phyloP scores from a whole-genome alignment of 495 filamentous ascomycete genomes.

The Coniosporium apollinis region DNA sequence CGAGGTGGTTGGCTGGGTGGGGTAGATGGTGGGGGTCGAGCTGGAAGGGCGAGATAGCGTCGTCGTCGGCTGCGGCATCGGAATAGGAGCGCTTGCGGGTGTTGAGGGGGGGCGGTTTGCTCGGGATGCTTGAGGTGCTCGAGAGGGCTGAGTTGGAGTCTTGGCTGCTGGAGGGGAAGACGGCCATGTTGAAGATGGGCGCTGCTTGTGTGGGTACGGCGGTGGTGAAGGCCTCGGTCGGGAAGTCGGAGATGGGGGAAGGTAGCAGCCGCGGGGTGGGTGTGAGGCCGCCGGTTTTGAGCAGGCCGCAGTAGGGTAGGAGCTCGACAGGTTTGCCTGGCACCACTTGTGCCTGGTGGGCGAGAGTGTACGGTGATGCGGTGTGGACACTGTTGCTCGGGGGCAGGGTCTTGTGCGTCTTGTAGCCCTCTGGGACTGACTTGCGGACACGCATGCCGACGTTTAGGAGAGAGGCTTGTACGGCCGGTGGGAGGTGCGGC shows the following conservation, averaged over 20 bases:
- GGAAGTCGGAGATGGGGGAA: conserved; percentile 1
- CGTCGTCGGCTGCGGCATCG: neutral
- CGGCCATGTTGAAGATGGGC: neutral
- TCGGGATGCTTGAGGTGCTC: neutral
- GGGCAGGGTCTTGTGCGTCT: conserved; percentile 37
- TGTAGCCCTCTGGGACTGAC: conserved; percentile 80
- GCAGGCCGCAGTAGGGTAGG: conserved; percentile 58
- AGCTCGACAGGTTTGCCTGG: conserved; percentile 32
- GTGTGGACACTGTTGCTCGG: conserved; percentile 8
- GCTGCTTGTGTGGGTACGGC: neutral
- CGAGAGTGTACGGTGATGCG: conserved; percentile 8
- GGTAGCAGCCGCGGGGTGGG: conserved; percentile 27
- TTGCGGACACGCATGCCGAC: conserved; percentile 93
- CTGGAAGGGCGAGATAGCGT: neutral
- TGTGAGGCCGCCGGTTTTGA: conserved; percentile 48
- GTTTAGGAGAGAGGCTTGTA: conserved; percentile 63
- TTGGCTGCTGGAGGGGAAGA: neutral
- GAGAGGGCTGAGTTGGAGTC: neutral
- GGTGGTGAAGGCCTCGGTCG: conserved; percentile 6
- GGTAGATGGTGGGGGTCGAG: neutral
- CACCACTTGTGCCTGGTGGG: conserved; percentile 13
- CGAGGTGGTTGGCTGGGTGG: neutral
- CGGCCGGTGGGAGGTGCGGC: conserved; percentile 21
- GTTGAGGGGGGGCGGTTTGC: neutral
- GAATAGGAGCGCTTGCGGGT: neutral